Percentiles rank a stretch among this genome's conserved stretches.
Conservation (phyloP, 2,329 filamentous ascomycete genomes). For the Xylaria sp. region DNA sequence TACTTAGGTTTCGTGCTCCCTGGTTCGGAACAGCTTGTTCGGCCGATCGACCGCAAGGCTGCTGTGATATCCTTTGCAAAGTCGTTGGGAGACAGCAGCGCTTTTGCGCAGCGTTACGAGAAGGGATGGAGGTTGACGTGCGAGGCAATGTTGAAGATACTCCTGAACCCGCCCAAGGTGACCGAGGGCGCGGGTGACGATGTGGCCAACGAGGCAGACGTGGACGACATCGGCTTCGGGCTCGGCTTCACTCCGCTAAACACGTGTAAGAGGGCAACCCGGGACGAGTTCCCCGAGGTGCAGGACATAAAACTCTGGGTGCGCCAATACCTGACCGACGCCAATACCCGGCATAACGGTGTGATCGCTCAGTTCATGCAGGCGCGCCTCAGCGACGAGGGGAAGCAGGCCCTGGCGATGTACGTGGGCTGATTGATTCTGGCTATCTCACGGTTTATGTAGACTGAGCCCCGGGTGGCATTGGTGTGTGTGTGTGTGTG, state of each 20-base stretch:
- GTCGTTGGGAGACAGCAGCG: slow-evolving; percentile 81
- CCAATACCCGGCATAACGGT: slow-evolving; percentile 73
- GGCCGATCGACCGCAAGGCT: slow-evolving; percentile 88
- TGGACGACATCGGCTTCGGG: slow-evolving; percentile 93
- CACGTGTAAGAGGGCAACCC: slow-evolving; percentile 75
- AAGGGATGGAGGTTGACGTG: slow-evolving; percentile 93
- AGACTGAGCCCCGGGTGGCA: too few relatives aligned
- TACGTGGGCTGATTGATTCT: slow-evolving; percentile 46
- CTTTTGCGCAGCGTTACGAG: slow-evolving; percentile 79
- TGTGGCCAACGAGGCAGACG: slow-evolving; percentile 81
- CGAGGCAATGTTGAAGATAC: slow-evolving; percentile 82
- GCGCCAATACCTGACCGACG: slow-evolving; percentile 72
- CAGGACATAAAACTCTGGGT: slow-evolving; percentile 86
- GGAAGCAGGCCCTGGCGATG: slow-evolving; percentile 54
- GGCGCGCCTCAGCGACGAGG: slow-evolving; percentile 68
- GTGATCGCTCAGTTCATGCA: slow-evolving; percentile 71
- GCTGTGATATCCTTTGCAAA: slow-evolving; percentile 93
- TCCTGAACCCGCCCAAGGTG: slow-evolving; percentile 82
- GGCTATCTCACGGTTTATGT: too few relatives aligned
- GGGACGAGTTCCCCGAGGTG: slow-evolving; percentile 86
- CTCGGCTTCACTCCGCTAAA: slow-evolving; percentile 93
- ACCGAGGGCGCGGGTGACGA: slow-evolving; percentile 69
- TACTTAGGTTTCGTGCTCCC: slow-evolving; percentile 87
- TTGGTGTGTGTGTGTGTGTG: too few relatives aligned
- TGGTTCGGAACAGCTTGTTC: slow-evolving; percentile 83